Percentiles rank a stretch among this genome's conserved stretches.
These are phyloP conservation scores for Tolypocladium tundrense DNA, from an alignment of 2,329 filamentous ascomycete genomes.

Conservation along the genomic window DNA sequence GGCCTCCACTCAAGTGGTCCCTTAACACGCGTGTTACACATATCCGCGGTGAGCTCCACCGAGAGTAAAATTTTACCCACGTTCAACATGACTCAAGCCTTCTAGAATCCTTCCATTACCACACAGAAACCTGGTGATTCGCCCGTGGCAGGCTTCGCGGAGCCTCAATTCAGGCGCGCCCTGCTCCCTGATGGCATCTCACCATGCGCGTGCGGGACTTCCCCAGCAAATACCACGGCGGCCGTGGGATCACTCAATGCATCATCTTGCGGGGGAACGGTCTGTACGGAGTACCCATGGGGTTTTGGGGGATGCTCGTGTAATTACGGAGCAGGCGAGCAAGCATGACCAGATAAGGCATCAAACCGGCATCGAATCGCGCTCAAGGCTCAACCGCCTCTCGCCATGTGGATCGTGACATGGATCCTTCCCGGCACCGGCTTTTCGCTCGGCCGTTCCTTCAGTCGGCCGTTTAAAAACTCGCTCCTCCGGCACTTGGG, in stretches of 20 bases:
- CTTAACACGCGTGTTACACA: neutral
- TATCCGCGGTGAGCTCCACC: neutral
- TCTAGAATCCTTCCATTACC: neutral
- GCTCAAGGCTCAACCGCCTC: neutral
- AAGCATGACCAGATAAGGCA: neutral
- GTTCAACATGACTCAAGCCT: neutral
- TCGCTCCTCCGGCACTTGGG: neutral
- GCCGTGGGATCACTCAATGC: neutral
- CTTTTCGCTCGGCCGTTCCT: neutral
- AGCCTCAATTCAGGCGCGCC: neutral
- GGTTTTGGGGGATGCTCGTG: neutral
- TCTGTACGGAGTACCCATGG: neutral
- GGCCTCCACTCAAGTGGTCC: neutral
- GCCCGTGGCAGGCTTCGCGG: neutral
- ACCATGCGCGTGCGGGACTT: neutral
- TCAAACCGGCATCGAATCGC: neutral
- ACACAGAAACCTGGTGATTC: neutral
- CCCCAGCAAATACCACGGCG: neutral
- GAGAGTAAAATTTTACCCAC: neutral
- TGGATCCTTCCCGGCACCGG: neutral
- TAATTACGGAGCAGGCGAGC: neutral
- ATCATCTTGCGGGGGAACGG: neutral
- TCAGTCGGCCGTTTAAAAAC: neutral
- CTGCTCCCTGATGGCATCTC: neutral
- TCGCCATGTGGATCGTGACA: neutral